phyloP scores from a whole-genome alignment of 108 stramenopile species.

The Mediolabrus comicus region DNA sequence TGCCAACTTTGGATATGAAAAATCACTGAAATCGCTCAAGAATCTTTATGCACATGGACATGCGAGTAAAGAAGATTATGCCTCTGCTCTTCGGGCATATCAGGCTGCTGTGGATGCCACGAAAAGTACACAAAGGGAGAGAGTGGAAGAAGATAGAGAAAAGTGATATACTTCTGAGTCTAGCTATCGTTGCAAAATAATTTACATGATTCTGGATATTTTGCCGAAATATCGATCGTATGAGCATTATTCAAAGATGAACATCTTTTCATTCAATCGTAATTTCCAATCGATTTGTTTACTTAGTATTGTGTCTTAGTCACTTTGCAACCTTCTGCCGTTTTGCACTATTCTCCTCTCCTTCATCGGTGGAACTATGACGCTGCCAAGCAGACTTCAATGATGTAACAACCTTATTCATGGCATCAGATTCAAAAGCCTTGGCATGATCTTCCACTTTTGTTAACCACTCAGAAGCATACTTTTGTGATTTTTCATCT shows the following conservation, averaged over 20 bases:
- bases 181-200: too few species aligned
- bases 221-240: too few species aligned
- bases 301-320: too few species aligned
- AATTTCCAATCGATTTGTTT: too few species aligned
- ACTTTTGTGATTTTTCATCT: constrained; percentile 74
- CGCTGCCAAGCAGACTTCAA: constrained; percentile 56
- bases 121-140: not conserved
- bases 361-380: not conserved
- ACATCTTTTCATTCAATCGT: too few species aligned
- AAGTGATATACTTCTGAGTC: too few species aligned
- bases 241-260: too few species aligned
- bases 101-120: not conserved
- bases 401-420: constrained; percentile 68
- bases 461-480: constrained; percentile 67
- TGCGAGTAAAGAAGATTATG: not conserved
- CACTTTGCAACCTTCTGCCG: not conserved
- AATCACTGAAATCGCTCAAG: not conserved
- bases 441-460: constrained; percentile 61
- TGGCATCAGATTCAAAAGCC: constrained; percentile 61
- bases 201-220: too few species aligned
- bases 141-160: too few species aligned
- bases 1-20: not conserved
- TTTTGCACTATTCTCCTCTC: not conserved
- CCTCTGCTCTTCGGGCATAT: not conserved
- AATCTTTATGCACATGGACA: not conserved